A percentile compares a stretch with the other conserved stretches of the same genome.
Evolutionary conservation across 1,139 yeast species (phyloP).

Genomic region (Hansenula anomala): DNA sequence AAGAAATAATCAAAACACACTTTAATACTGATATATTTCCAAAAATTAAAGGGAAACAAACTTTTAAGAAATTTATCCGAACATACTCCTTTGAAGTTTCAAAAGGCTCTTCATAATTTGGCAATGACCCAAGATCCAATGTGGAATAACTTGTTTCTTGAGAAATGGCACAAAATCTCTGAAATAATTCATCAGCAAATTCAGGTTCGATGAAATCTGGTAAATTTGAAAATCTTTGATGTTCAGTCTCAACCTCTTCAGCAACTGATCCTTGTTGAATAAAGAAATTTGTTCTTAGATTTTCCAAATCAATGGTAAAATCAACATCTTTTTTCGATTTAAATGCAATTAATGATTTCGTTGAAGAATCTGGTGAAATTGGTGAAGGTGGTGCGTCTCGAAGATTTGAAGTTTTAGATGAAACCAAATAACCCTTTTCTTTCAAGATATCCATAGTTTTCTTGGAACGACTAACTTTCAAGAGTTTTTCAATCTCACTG

Average conservation of each 20-base stretch:
- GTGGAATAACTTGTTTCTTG: slow-evolving; percentile 2
- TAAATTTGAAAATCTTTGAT: slow-evolving; percentile 5
- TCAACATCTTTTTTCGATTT: slow-evolving; percentile 4
- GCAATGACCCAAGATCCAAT: not conserved
- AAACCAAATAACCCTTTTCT: not conserved
- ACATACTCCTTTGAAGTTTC: slow-evolving; percentile 1
- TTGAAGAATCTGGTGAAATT: not conserved
- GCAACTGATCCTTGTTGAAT: slow-evolving; percentile 10
- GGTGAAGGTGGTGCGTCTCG: not conserved
- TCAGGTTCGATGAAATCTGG: slow-evolving; percentile 6
- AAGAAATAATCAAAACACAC: slow-evolving; percentile 7
- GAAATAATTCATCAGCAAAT: slow-evolving; percentile 6
- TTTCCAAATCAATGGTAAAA: slow-evolving; percentile 3
- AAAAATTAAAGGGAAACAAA: slow-evolving; percentile 7
- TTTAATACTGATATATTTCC: slow-evolving; percentile 12
- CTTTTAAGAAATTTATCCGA: slow-evolving; percentile 3
- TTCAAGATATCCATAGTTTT: not conserved
- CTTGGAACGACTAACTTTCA: not conserved
- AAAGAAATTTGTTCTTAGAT: slow-evolving; percentile 5
- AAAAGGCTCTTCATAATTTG: not conserved
- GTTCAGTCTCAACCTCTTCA: slow-evolving; percentile 5
- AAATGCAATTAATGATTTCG: not conserved
- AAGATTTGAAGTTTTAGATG: not conserved
- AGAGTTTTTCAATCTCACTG: not conserved
- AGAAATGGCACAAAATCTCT: slow-evolving; percentile 7